Conservation (phyloP, 176 grass and related monocot genomes). For the Pontederia crassipes region DNA sequence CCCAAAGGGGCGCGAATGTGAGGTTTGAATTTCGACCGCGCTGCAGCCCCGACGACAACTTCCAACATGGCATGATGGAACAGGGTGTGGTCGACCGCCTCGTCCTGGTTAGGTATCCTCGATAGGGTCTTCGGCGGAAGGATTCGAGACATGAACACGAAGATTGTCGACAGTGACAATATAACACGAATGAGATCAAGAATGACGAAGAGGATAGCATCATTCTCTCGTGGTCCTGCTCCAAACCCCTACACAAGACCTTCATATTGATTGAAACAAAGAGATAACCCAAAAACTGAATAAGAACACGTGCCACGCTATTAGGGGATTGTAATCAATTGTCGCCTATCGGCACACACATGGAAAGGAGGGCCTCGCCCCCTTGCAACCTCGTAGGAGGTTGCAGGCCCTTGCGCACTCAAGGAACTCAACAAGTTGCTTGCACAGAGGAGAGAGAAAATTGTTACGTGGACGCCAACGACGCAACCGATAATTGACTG, state of each 20-base stretch:
- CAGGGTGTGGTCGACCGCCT: conserved; percentile 71
- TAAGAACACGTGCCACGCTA: no score
- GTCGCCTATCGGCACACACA: no score
- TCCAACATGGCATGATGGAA: conserved; percentile 79
- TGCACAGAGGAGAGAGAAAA: no score
- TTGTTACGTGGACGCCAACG: no score
- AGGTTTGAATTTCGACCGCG: conserved; percentile 34
- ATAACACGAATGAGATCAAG: conserved; percentile 58
- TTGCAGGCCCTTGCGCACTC: no score
- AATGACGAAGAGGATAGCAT: conserved; percentile 45
- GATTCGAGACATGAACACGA: conserved; percentile 58
- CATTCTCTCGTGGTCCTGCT: not conserved
- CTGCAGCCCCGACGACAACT: conserved; percentile 18
- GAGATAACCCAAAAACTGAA: not conserved
- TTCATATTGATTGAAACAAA: not conserved
- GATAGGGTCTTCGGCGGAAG: conserved; percentile 62
- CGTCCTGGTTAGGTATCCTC: conserved; percentile 73
- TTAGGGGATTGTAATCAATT: no score
- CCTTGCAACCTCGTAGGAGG: no score
- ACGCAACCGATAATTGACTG: no score
- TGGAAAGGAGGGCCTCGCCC: no score
- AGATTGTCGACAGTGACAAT: conserved; percentile 51
- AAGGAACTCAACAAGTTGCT: no score
- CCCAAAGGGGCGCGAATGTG: conserved; percentile 82
- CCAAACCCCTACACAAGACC: not conserved